phyloP scores from a whole-genome alignment of 352 stramenopile species.

The Globisporangium echinulatum region DNA sequence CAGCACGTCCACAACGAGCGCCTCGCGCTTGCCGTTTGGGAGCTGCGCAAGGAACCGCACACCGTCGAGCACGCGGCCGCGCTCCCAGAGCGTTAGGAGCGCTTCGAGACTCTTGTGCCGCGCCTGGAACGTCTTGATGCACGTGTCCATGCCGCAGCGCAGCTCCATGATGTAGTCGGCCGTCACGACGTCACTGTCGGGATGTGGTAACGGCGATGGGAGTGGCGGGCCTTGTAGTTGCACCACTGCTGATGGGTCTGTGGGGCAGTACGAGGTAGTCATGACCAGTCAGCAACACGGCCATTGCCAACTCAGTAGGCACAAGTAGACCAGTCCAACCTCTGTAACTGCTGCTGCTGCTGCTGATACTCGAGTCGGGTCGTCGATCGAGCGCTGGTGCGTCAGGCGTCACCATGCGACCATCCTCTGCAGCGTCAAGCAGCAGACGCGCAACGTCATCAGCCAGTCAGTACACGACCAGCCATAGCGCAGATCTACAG shows the following conservation, averaged over 20 bases:
- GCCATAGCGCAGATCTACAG: background rate
- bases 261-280: no score
- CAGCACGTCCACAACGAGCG: constrained; percentile 66
- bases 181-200: constrained; percentile 24
- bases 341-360: background rate
- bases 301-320: no score
- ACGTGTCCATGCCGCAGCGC: constrained; percentile 80
- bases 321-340: no score
- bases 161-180: constrained; percentile 80
- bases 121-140: constrained; percentile 58
- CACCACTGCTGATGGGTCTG: constrained; percentile 4
- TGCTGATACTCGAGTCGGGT: constrained; percentile 3
- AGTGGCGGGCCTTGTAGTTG: background rate
- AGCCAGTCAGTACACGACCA: background rate
- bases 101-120: constrained; percentile 70
- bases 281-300: no score
- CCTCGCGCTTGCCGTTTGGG: constrained; percentile 61
- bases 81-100: constrained; percentile 64
- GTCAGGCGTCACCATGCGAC: constrained; percentile 6
- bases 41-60: constrained; percentile 63
- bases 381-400: background rate
- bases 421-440: background rate
- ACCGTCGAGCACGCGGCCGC: constrained; percentile 57
- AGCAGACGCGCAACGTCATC: background rate
- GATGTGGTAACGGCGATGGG: background rate